Conservation (phyloP, 345 rosid species). For the Mercurialis annua region DNA sequence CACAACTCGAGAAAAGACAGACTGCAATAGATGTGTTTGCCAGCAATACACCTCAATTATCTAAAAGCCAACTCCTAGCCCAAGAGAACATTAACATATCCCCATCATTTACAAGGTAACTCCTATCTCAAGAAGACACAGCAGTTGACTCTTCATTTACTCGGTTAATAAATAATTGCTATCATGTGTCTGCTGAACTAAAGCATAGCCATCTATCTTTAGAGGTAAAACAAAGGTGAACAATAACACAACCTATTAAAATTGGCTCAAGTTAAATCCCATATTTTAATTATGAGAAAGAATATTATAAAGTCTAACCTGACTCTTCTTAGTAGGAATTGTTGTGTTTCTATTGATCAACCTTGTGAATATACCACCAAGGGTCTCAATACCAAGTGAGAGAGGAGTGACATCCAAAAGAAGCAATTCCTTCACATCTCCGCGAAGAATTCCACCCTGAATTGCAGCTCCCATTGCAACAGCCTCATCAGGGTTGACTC, state of each 20-base stretch:
- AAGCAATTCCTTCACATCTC: conserved; percentile 34
- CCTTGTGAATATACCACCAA: conserved; percentile 32
- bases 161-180: too few species aligned
- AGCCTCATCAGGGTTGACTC: conserved; percentile 36
- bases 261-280: neutral
- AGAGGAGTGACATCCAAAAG: conserved; percentile 33
- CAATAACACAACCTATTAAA: neutral
- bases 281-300: neutral
- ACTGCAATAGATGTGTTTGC: neutral
- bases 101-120: neutral
- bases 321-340: conserved; percentile 33
- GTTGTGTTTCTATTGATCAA: conserved; percentile 31
- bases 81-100: neutral
- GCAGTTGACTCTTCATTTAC: neutral
- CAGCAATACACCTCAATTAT: neutral
- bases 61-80: neutral
- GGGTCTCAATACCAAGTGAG: conserved; percentile 34
- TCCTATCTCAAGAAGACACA: neutral
- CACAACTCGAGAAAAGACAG: neutral
- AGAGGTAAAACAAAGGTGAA: neutral
- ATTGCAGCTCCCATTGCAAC: conserved; percentile 38
- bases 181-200: neutral
- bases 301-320: conserved; percentile 13
- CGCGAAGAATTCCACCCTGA: conserved; percentile 36
- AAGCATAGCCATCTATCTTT: too few species aligned